Percentiles rank a stretch among this genome's conserved stretches.
These are phyloP conservation scores for Achaetomiella virescens DNA, from an alignment of 495 filamentous ascomycete species.

Conservation along the genomic window DNA sequence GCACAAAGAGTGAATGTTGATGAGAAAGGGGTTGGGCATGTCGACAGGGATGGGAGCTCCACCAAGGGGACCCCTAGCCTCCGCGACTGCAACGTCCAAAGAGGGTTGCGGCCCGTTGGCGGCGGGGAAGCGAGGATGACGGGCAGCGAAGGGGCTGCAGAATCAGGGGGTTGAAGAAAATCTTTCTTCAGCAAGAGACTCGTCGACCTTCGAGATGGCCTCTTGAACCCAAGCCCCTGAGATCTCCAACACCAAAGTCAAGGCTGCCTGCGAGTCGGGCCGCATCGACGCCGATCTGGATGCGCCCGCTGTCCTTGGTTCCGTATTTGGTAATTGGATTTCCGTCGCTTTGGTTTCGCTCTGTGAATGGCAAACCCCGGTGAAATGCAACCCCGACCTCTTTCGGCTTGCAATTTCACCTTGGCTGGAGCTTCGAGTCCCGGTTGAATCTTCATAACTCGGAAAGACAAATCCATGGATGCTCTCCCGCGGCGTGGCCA, in stretches of 20 bases:
- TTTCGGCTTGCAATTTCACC: background rate
- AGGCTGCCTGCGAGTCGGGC: background rate
- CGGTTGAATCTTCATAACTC: background rate
- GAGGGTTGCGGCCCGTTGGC: slow-evolving; percentile 15
- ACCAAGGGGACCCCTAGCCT: slow-evolving; percentile 4
- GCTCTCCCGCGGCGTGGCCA: too few species aligned
- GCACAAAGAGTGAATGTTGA: background rate
- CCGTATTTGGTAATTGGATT: background rate
- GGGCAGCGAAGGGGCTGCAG: background rate
- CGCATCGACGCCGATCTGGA: background rate
- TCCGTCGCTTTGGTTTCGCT: background rate
- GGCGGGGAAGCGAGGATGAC: slow-evolving; percentile 8
- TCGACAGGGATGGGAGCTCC: slow-evolving; percentile 8
- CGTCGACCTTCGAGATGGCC: background rate
- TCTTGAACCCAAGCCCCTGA: too few species aligned
- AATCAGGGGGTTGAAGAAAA: background rate
- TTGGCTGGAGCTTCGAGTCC: background rate
- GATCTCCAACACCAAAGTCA: background rate
- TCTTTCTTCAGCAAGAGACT: background rate
- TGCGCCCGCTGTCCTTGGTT: background rate
- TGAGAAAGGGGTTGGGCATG: slow-evolving; percentile 5
- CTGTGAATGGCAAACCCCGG: background rate
- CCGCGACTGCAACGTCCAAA: background rate
- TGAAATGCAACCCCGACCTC: slow-evolving; percentile 9
- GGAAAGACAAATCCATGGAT: too few species aligned